phyloP scores from a whole-genome alignment of 129 eudicot genomes.

The Artemisia argyi region DNA sequence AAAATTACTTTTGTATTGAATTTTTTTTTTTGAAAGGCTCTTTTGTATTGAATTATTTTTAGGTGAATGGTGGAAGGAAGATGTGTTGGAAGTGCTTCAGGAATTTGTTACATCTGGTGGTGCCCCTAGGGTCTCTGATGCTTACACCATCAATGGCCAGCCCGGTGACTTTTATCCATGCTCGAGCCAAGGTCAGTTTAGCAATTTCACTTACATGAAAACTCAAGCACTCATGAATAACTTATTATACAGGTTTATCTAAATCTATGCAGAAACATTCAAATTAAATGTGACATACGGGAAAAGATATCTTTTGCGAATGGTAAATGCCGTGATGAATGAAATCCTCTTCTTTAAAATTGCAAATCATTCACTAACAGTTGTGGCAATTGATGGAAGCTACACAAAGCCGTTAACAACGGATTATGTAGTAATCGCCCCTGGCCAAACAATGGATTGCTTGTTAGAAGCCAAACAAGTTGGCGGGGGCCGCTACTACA shows the following conservation, averaged over 20 bases:
- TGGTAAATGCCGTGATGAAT: constrained; percentile 53
- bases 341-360: constrained; percentile 41
- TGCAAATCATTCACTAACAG: constrained; percentile 50
- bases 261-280: constrained; percentile 37
- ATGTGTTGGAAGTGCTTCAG: constrained; percentile 36
- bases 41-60: neutral
- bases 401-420: constrained; percentile 52
- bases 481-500: constrained; percentile 36
- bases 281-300: constrained; percentile 40
- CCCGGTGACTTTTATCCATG: constrained; percentile 72
- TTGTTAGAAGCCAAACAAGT: constrained; percentile 47
- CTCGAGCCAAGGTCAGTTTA: constrained; percentile 45
- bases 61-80: constrained; percentile 82
- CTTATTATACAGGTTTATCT: neutral
- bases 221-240: neutral
- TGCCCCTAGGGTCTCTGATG: constrained; percentile 55
- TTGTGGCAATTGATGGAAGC: constrained; percentile 56
- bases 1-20: neutral
- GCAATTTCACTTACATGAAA: constrained; percentile 1
- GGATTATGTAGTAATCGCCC: constrained; percentile 38
- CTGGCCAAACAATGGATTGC: constrained; percentile 67
- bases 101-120: constrained; percentile 53
- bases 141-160: constrained; percentile 67
- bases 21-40: too few species aligned
- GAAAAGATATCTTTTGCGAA: constrained; percentile 43